Conservation (phyloP, 1,284 basidiomycete genomes). For the Neotropicomus parvogracilis region DNA sequence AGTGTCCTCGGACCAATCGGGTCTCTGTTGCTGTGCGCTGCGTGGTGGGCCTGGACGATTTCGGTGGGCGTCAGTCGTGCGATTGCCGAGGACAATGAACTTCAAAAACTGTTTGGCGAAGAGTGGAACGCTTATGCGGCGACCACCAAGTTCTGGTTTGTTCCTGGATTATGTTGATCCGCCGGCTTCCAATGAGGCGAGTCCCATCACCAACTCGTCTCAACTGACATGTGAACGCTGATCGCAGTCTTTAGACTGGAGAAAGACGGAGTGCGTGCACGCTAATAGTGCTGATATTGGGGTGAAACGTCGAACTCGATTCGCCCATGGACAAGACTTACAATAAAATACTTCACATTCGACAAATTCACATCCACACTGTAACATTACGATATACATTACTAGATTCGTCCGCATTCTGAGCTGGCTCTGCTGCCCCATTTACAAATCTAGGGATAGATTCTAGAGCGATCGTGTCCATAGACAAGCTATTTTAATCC, state of each 20-base stretch:
- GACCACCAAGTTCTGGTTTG: conserved; percentile 52
- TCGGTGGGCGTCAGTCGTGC: conserved; percentile 49
- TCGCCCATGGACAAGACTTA: not conserved
- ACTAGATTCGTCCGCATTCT: not conserved
- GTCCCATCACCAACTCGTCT: not conserved
- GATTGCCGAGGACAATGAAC: conserved; percentile 51
- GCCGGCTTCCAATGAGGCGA: not conserved
- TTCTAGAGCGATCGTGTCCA: not conserved
- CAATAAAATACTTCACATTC: not conserved
- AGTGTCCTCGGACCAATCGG: conserved; percentile 35
- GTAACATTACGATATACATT: not conserved
- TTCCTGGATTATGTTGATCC: conserved; percentile 42
- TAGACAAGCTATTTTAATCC: too few species aligned
- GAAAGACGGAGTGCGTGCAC: not conserved
- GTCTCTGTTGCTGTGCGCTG: conserved; percentile 40
- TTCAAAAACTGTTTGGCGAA: conserved; percentile 45
- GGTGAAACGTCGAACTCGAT: not conserved
- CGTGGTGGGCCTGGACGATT: conserved; percentile 53
- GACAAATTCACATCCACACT: not conserved
- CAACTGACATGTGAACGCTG: not conserved
- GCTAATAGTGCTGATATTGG: not conserved
- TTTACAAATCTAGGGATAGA: not conserved
- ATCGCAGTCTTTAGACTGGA: not conserved
- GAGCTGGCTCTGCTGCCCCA: not conserved
- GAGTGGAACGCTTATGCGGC: conserved; percentile 53